These are phyloP conservation scores for Suhomyces kilbournensis DNA, from an alignment of 805 yeast species.

Conservation along the genomic window DNA sequence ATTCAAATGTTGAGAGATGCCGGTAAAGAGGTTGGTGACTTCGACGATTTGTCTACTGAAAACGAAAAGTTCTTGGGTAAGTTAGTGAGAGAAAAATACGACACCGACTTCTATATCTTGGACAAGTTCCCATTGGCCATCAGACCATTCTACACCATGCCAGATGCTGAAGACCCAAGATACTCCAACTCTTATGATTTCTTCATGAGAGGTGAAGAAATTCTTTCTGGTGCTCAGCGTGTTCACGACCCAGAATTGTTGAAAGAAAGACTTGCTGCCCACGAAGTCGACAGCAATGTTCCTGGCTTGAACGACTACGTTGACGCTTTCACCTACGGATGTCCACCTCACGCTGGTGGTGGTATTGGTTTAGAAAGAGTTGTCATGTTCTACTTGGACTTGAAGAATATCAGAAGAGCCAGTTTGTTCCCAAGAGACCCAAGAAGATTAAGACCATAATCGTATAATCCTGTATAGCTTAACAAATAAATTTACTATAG, in stretches of 20 bases:
- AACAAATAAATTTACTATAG: background rate
- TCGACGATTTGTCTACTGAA: constrained; percentile 89
- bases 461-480: background rate
- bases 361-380: constrained; percentile 99
- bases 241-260: constrained; percentile 88
- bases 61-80: constrained; percentile 92
- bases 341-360: constrained; percentile 99
- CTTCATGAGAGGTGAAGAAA: constrained; percentile 99
- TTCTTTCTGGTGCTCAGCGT: constrained; percentile 99
- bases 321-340: constrained; percentile 90
- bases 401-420: constrained; percentile 98
- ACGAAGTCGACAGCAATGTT: constrained; percentile 74
- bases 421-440: constrained; percentile 99
- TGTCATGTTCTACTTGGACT: constrained; percentile 94
- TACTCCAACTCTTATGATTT: constrained; percentile 98
- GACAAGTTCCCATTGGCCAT: constrained; percentile 97
- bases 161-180: constrained; percentile 85
- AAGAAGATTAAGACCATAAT: constrained; percentile 79
- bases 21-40: constrained; percentile 83
- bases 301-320: constrained; percentile 89
- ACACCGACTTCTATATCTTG: constrained; percentile 95
- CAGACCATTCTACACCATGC: constrained; percentile 99
- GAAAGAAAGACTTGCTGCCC: constrained; percentile 75
- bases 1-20: constrained; percentile 78
- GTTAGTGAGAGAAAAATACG: constrained; percentile 87